A percentile compares a stretch with the other conserved stretches of the same genome.
These are phyloP conservation scores for Gigaspora rosea DNA, from an alignment of 192 early-diverging fungal species.

Conservation along the genomic window DNA sequence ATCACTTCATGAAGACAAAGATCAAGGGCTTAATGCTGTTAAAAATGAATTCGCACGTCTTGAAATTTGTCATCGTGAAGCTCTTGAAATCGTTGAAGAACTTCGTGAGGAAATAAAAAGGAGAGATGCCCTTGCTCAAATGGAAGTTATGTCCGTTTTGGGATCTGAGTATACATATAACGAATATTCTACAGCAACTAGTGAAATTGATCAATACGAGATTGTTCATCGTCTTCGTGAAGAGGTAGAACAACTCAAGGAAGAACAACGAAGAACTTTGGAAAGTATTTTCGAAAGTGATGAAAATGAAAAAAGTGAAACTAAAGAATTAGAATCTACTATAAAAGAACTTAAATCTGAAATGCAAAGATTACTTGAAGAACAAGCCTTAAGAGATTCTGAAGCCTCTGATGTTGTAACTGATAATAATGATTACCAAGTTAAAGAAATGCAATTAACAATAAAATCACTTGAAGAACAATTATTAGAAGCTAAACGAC, in stretches of 20 bases:
- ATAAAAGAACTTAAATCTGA: constrained; percentile 9
- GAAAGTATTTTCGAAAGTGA: not conserved
- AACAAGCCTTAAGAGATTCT: not conserved
- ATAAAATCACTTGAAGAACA: constrained; percentile 21
- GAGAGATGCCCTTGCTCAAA: constrained; percentile 13
- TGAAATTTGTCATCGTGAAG: constrained; percentile 31
- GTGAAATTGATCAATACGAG: constrained; percentile 19
- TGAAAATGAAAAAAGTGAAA: not conserved
- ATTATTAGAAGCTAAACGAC: constrained; percentile 7
- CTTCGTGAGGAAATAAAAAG: constrained; percentile 30
- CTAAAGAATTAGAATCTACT: not conserved
- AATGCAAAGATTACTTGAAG: not conserved
- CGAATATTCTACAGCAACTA: not conserved
- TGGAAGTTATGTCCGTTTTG: constrained; percentile 14
- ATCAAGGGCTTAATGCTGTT: constrained; percentile 9
- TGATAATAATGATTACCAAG: not conserved
- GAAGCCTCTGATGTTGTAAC: not conserved
- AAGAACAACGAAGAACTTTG: constrained; percentile 22
- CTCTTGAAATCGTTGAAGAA: constrained; percentile 33
- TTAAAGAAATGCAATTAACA: not conserved
- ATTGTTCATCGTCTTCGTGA: not conserved
- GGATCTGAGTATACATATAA: not conserved
- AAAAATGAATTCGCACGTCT: constrained; percentile 26
- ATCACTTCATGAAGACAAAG: constrained; percentile 28
- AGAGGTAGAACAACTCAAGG: constrained; percentile 21